Base-by-base conservation (phyloP, 108 stramenopile genomes). In the Schizochytrium sp. region DNA sequence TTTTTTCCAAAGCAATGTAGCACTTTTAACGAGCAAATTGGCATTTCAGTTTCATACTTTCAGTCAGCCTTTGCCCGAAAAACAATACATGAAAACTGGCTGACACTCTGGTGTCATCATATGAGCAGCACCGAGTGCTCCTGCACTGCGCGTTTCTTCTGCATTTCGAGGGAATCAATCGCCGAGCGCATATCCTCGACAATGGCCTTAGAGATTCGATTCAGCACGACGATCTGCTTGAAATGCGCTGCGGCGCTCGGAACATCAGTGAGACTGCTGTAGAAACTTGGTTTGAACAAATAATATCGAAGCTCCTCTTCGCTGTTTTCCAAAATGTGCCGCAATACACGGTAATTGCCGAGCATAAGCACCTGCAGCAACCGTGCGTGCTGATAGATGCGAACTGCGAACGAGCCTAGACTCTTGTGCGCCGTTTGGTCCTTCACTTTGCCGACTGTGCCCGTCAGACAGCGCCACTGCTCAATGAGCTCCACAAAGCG, bases 101-200 rank as follows among this genome's bases (percentile, higher is more conserved):
- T 41, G 14, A 69, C 41, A 3, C 63, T 69, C 41, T n/a, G 34
- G 2, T 34, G 2, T 34, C 34, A 34, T 41, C 4, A 83, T 6
- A 83, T 47, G 3, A 83, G 51, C 76, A 83, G 51, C 76, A 83
- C 76, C n/a, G 76, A 83, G n/a, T 83, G 76, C 4, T 83, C 76
- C 23, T 83, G n/a, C 6, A 83, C 51, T 12, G 45, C 48, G 4
- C 51, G 45, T 23, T 53, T 28, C 3, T 83, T 83, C 51, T 53
- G 76, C 10, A 47, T 8, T 16, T 83, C 51, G 10, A 83, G 23
- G 23, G 45, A 12, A 1, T 47, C 51, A 45, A 83, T 83, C n/a
- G 76, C 76, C 48, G 48, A 21, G 16, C 51, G 45, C 48, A 83
- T 6, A 6, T 83, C 76, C 51, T 83, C 76, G 19, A 83, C 48